phyloP scores from a whole-genome alignment of 1,284 basidiomycete genomes.

The Phellinidium pouzarii region DNA sequence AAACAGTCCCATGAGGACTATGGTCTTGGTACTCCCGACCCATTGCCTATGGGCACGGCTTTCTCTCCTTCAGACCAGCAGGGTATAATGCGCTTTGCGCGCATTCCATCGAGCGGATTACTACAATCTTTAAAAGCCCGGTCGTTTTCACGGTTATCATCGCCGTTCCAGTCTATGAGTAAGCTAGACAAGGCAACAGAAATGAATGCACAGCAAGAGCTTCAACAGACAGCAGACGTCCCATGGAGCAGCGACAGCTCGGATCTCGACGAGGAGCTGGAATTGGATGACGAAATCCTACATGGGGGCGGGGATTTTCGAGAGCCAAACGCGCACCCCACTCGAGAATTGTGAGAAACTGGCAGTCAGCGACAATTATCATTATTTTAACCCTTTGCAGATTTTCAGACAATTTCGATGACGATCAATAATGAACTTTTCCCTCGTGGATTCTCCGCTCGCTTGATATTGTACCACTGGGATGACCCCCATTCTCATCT shows the following conservation, averaged over 20 bases:
- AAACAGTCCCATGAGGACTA: constrained; percentile 7
- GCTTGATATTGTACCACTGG: background rate
- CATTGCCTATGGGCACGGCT: constrained; percentile 16
- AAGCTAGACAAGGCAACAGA: constrained; percentile 26
- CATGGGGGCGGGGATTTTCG: constrained; percentile 1
- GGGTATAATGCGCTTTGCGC: constrained; percentile 12
- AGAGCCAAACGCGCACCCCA: constrained; percentile 3
- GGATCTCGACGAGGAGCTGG: constrained; percentile 27
- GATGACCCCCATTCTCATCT: background rate
- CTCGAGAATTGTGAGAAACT: constrained; percentile 13
- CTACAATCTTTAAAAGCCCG: constrained; percentile 42
- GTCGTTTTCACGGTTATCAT: constrained; percentile 44
- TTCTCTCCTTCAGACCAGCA: constrained; percentile 21
- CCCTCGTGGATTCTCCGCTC: background rate
- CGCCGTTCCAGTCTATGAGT: constrained; percentile 38
- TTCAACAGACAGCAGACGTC: constrained; percentile 26
- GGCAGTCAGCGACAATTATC: background rate
- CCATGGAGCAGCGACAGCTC: constrained; percentile 65
- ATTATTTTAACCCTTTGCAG: background rate
- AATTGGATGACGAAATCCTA: constrained; percentile 6
- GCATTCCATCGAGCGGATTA: constrained; percentile 26
- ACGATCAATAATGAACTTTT: background rate
- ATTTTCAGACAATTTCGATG: background rate
- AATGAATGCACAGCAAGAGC: constrained; percentile 25
- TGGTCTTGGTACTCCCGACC: constrained; percentile 19